phyloP scores from a whole-genome alignment of 140 eudicot genomes.

The Senecio squalidus region DNA sequence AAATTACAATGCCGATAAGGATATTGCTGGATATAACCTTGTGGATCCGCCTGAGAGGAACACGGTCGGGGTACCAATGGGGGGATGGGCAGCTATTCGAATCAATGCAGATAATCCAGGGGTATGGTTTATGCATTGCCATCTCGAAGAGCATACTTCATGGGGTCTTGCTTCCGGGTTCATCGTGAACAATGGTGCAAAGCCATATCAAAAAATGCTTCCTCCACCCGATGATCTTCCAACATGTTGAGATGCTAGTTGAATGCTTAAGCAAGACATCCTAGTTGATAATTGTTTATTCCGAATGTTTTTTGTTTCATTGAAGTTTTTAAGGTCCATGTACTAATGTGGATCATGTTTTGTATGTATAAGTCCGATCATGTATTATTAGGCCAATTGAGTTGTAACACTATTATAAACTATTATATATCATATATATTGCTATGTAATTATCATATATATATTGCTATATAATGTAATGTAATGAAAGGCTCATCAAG shows the following conservation, averaged over 20 bases:
- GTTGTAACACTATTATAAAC: too few relatives aligned
- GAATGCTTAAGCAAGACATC: neutral
- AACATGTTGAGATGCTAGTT: constrained; percentile 35
- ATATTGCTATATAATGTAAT: too few relatives aligned
- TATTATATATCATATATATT: too few relatives aligned
- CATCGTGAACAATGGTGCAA: constrained; percentile 43
- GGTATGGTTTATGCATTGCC: constrained; percentile 87
- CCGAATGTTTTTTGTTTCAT: too few relatives aligned
- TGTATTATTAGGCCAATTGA: too few relatives aligned
- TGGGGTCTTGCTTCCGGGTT: constrained; percentile 80
- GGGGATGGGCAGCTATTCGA: constrained; percentile 81
- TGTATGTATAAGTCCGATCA: too few relatives aligned
- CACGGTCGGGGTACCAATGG: constrained; percentile 74
- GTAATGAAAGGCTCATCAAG: too few relatives aligned
- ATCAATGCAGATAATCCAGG: constrained; percentile 72
- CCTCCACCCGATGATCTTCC: constrained; percentile 79
- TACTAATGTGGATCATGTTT: too few relatives aligned
- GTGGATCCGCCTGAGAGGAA: constrained; percentile 85
- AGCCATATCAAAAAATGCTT: constrained; percentile 44
- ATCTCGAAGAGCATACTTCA: constrained; percentile 69
- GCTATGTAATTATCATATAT: too few relatives aligned
- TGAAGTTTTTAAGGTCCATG: too few relatives aligned
- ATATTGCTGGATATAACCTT: constrained; percentile 42
- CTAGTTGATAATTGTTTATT: too few relatives aligned
- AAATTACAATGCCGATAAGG: constrained; percentile 42